These are phyloP conservation scores for Ambrosia hybrid DNA, from an alignment of 140 eudicot species.

Conservation along the genomic window DNA sequence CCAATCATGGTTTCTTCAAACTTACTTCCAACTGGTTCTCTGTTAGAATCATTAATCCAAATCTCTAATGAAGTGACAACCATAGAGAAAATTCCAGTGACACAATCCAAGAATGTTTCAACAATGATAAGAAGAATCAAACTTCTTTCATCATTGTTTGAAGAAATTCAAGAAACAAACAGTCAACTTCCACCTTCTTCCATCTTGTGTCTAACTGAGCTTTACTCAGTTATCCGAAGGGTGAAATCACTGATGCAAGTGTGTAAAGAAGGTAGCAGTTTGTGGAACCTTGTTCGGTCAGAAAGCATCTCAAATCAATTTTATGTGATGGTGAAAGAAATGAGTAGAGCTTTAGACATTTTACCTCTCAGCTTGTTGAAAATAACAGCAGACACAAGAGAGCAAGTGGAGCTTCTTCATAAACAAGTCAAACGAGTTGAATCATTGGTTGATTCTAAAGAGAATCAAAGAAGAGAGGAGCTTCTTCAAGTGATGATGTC, in stretches of 20 bases:
- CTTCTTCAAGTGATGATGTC: conserved; percentile 61
- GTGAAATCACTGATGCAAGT: conserved; percentile 50
- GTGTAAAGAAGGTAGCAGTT: conserved; percentile 59
- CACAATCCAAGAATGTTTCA: conserved; percentile 58
- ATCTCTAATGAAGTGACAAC: conserved; percentile 63
- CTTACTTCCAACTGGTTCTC: conserved; percentile 62
- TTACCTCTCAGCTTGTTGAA: conserved; percentile 69
- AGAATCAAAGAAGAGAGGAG: conserved; percentile 58
- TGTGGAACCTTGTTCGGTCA: conserved; percentile 71
- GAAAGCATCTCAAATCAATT: conserved; percentile 62
- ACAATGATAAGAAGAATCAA: conserved; percentile 60
- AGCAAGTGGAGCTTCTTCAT: conserved; percentile 87
- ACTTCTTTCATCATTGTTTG: conserved; percentile 69
- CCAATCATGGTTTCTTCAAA: conserved; percentile 62
- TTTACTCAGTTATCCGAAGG: conserved; percentile 52
- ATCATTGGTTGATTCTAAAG: conserved; percentile 50
- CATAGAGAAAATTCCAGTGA: conserved; percentile 42
- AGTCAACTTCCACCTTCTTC: conserved; percentile 82
- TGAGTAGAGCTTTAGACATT: conserved; percentile 62
- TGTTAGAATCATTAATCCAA: conserved; percentile 70
- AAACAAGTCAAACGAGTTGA: conserved; percentile 74
- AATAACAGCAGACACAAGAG: conserved; percentile 58
- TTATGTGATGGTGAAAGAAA: conserved; percentile 50
- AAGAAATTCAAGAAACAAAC: conserved; percentile 65
- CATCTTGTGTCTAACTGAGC: conserved; percentile 75